These are phyloP conservation scores for Colletotrichum truncatum DNA, from an alignment of 2,329 filamentous ascomycete genomes.

Conservation along the genomic window DNA sequence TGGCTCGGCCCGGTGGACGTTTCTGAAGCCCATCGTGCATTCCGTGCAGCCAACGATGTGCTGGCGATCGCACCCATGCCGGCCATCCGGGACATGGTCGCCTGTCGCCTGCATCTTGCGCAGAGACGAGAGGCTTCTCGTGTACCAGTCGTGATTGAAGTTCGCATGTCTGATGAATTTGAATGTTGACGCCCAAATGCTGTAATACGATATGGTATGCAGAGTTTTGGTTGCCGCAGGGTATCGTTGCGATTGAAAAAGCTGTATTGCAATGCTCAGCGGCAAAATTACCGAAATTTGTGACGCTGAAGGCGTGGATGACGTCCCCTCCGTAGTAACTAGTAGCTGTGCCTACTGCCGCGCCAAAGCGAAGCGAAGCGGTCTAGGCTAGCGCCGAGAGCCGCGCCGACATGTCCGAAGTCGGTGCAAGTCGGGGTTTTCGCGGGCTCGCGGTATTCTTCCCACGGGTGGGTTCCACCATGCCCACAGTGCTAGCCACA, in stretches of 20 bases:
- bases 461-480: neutral
- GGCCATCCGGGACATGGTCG: slow-evolving; percentile 31
- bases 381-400: slow-evolving; percentile 19
- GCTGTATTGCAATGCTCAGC: neutral
- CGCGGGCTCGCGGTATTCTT: slow-evolving; percentile 15
- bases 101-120: slow-evolving; percentile 43
- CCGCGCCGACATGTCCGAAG: slow-evolving; percentile 24
- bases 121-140: slow-evolving; percentile 43
- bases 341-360: slow-evolving; percentile 20
- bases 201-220: neutral
- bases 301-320: slow-evolving; percentile 6
- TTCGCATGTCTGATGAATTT: slow-evolving; percentile 35
- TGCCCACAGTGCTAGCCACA: neutral
- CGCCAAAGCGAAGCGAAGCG: slow-evolving; percentile 25
- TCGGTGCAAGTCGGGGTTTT: slow-evolving; percentile 15
- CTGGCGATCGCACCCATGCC: slow-evolving; percentile 22
- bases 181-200: neutral
- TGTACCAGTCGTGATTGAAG: slow-evolving; percentile 34
- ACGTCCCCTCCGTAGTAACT: slow-evolving; percentile 21
- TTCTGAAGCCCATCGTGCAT: neutral
- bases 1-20: neutral
- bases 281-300: slow-evolving; percentile 3
- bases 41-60: neutral
- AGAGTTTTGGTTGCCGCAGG: neutral
- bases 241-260: neutral